phyloP scores from a whole-genome alignment of 108 stramenopile genomes.

The Nitzschia putrida region DNA sequence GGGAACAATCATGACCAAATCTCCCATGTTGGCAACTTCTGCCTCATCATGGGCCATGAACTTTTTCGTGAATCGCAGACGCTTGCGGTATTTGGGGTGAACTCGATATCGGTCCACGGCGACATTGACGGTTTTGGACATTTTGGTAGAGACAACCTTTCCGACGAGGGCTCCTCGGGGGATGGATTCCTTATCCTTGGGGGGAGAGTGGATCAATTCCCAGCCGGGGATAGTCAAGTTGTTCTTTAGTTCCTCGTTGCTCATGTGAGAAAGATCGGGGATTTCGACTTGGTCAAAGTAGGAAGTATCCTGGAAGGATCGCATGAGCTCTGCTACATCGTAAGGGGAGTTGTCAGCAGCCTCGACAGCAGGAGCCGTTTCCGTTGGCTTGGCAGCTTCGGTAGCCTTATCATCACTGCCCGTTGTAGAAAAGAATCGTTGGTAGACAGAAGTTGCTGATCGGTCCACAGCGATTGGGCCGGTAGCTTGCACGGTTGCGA shows the following conservation, averaged over 20 bases:
- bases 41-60: constrained; percentile 93
- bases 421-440: constrained; percentile 15
- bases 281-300: constrained; percentile 31
- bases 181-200: constrained; percentile 42
- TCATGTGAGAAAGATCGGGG: constrained; percentile 46
- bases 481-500: background rate
- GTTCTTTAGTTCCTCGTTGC: constrained; percentile 71
- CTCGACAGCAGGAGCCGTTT: background rate
- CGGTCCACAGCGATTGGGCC: background rate
- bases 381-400: background rate
- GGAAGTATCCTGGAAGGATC: constrained; percentile 34
- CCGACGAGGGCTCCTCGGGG: constrained; percentile 82
- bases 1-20: constrained; percentile 89
- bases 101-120: constrained; percentile 80
- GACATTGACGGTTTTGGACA: constrained; percentile 90
- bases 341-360: constrained; percentile 8
- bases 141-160: constrained; percentile 83
- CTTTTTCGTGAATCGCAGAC: constrained; percentile 70
- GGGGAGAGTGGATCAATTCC: constrained; percentile 80
- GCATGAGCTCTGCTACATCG: constrained; percentile 29
- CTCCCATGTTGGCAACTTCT: constrained; percentile 79
- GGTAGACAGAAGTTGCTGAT: background rate
- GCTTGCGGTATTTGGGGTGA: constrained; percentile 75
- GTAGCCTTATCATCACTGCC: background rate
- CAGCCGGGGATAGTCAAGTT: constrained; percentile 76